Evolutionary conservation across 176 grass and related monocot genomes (phyloP), one percentile per base, ranked within the genome.

Genomic region (Oryza nivara): DNA sequence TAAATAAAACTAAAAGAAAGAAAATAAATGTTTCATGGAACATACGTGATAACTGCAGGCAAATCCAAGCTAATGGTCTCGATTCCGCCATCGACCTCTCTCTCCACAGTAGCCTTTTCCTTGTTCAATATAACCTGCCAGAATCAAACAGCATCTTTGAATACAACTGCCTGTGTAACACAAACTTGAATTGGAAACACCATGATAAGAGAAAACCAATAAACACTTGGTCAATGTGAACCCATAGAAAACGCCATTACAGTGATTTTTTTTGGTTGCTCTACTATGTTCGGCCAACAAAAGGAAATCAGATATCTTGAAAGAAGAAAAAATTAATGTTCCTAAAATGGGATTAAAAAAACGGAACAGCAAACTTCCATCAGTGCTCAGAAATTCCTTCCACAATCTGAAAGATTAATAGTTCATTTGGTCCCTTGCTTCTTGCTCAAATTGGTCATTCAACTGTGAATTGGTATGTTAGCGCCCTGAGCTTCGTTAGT

Each of bases 11-110:
- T 36, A 44, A 64, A 11, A 73, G 13, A 65, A 65, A 74, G 4
- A 76, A 72, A 7, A 72, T 4, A 75, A 65, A 15, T n/a, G 34
- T 66, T 23, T 20, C 4, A 45, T 63, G 41, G 36, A 86, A 47
- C 78, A 26, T 95, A 98, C 96, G 96, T 98, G 75, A 98, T 98
- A 74, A 98, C 91, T 43, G 93, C 96, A 25, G 96, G 96, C 35
- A 98, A 70, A 89, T 91, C 91, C 83, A 95, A 61, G 85, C 87
- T 92, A 30, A 98, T 73, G 6, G 91, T 95, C 60, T 98, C 96
- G 3, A 93, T 91, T 70, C 96, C 93, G 40, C 87, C 93, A 20
- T 98, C 93, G 0, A 98, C 89, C 65, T 95, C 96, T 89, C 93
- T 87, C 76, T 95, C 91, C 1, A 98, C 89, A 19, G 81, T 98